Percentiles rank a stretch among this genome's conserved stretches.
Conservation (phyloP, 1,284 basidiomycete species). For the Boletus mariae region DNA sequence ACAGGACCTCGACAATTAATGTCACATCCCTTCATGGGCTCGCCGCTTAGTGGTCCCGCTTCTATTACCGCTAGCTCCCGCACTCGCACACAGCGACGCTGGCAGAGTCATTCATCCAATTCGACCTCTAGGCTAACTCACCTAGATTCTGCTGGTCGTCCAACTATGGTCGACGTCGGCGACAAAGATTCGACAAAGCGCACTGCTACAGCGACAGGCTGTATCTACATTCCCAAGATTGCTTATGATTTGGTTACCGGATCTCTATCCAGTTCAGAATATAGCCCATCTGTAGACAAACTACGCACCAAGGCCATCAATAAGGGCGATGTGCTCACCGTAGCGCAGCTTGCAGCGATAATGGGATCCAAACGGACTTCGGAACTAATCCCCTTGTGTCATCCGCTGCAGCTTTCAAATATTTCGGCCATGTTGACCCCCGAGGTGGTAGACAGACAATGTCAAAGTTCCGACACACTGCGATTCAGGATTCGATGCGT, state of each 20-base stretch:
- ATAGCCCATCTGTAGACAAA: constrained; percentile 25
- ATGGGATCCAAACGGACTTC: constrained; percentile 84
- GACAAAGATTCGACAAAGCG: constrained; percentile 64
- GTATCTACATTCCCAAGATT: constrained; percentile 64
- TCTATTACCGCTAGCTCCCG: neutral
- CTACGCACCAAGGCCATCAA: constrained; percentile 48
- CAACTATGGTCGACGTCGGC: constrained; percentile 80
- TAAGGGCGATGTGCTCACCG: constrained; percentile 76
- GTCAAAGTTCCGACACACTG: constrained; percentile 5
- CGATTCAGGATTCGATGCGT: constrained; percentile 58
- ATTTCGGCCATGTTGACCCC: constrained; percentile 60
- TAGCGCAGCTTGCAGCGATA: constrained; percentile 82
- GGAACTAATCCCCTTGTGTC: constrained; percentile 82
- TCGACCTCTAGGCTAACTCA: constrained; percentile 53
- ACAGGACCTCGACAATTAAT: constrained; percentile 20
- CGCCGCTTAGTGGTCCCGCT: neutral
- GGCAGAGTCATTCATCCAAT: constrained; percentile 18
- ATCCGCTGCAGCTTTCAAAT: constrained; percentile 71
- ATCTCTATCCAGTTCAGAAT: constrained; percentile 28
- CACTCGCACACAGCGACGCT: constrained; percentile 19
- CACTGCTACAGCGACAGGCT: constrained; percentile 71
- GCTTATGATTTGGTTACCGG: constrained; percentile 63
- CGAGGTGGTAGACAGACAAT: constrained; percentile 27
- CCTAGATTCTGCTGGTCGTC: constrained; percentile 62
- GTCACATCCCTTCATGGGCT: constrained; percentile 1